These are phyloP conservation scores for Patellaria atrata DNA, from an alignment of 495 filamentous ascomycete genomes.

Conservation along the genomic window DNA sequence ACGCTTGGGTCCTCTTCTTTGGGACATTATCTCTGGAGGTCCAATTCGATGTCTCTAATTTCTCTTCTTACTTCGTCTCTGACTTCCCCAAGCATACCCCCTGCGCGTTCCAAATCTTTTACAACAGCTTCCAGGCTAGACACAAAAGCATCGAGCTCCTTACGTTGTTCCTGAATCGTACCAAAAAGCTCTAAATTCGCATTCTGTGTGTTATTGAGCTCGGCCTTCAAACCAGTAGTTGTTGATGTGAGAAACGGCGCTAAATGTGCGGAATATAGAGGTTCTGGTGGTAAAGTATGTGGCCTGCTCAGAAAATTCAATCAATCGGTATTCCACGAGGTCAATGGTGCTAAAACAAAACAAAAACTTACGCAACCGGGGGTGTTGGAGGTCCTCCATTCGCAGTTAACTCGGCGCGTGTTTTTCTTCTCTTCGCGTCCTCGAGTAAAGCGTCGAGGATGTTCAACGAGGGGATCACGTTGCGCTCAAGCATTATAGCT, in stretches of 20 bases:
- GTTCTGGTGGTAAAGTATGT: conserved; percentile 56
- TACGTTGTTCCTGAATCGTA: conserved; percentile 49
- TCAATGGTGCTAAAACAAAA: not conserved
- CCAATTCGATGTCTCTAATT: conserved; percentile 33
- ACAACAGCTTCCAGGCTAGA: conserved; percentile 50
- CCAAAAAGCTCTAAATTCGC: conserved; percentile 51
- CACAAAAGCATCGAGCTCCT: conserved; percentile 58
- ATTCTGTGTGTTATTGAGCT: conserved; percentile 44
- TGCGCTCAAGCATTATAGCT: conserved; percentile 50
- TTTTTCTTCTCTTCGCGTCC: conserved; percentile 45
- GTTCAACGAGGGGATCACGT: conserved; percentile 65
- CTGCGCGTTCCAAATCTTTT: conserved; percentile 48
- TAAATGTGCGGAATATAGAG: conserved; percentile 56
- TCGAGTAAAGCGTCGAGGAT: conserved; percentile 68
- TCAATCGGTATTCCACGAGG: not conserved
- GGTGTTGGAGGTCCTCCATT: conserved; percentile 20
- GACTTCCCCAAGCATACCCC: conserved; percentile 18
- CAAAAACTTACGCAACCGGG: conserved; percentile 33
- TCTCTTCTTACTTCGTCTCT: conserved; percentile 31
- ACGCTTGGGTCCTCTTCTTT: not conserved
- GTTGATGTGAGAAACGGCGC: conserved; percentile 49
- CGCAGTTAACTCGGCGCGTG: conserved; percentile 17
- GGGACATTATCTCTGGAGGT: conserved; percentile 25
- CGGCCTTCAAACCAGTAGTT: conserved; percentile 43
- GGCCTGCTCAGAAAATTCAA: conserved; percentile 35